These are phyloP conservation scores for Dorcoceras hygrometricum DNA, from an alignment of 257 asterid species.

Conservation along the genomic window DNA sequence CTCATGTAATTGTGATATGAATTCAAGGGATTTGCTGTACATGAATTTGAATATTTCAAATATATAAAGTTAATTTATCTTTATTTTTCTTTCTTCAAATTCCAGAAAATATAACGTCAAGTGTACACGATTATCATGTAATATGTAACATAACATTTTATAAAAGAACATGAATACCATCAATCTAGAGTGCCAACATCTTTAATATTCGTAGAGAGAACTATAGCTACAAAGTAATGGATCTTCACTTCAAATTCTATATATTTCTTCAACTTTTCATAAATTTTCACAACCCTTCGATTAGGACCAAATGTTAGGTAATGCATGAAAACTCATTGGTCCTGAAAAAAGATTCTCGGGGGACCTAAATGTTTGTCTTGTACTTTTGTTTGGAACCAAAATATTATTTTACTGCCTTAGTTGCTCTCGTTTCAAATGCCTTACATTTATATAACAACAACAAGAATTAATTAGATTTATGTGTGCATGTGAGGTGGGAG, in stretches of 20 bases:
- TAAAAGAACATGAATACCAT: too few species aligned
- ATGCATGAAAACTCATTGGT: background rate
- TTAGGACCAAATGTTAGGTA: slow-evolving; percentile 5
- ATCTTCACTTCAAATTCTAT: slow-evolving; percentile 20
- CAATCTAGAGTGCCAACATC: too few species aligned
- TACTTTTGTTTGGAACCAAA: slow-evolving; percentile 15
- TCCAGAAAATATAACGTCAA: too few species aligned
- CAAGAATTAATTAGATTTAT: background rate
- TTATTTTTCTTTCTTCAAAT: too few species aligned
- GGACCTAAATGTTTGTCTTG: slow-evolving; percentile 6
- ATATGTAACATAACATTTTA: too few species aligned
- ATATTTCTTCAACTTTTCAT: background rate
- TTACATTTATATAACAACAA: background rate
- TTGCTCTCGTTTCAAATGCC: too few species aligned
- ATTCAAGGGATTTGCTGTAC: too few species aligned
- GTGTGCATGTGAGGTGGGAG: background rate
- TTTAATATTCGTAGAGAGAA: too few species aligned
- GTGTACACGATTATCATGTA: too few species aligned
- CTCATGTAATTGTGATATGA: too few species aligned
- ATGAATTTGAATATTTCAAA: too few species aligned
- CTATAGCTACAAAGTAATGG: slow-evolving; percentile 23
- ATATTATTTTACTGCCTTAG: background rate
- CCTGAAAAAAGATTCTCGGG: background rate
- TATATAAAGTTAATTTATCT: too few species aligned
- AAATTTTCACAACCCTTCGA: background rate